Evolutionary conservation across 352 stramenopile species (phyloP), one percentile per base, ranked within the genome.

Genomic region (Phytopythium vexans): DNA sequence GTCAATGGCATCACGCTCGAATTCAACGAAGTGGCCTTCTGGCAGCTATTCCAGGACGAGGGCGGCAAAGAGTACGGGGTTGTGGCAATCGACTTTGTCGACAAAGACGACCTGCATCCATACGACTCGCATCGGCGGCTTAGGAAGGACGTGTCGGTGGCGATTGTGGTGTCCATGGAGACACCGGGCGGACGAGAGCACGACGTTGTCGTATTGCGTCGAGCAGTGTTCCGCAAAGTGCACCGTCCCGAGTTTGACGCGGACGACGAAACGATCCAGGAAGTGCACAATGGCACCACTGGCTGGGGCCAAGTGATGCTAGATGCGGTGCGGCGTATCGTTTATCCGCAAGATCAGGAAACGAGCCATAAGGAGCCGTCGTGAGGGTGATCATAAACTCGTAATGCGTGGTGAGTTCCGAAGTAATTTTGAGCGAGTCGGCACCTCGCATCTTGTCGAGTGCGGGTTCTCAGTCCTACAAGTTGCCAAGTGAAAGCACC

Each of bases 21-120:
- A 47, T 52, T 58, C 38, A 72, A 57, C 27, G 52, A 50, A 14
- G 52, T 65, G 10, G 47, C 60, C 2, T 65, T 72, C 35, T 60
- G 52, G 10, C 52, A 64, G 21, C 40, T 68, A 6, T 52, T 54
- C 41, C 21, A 33, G 16, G 33, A 51, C 8, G 41, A 42, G 3
- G 54, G 50, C 21, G 56, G 39, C 8, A 39, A 62, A 6, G 40
- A 52, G n/a, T 62, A 46, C 46, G 60, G 47, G 6, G 56, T 73
- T 12, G 32, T 73, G 31, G 50, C 49, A 11, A 51, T 62, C 14
- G 60, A 69, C 41, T 73, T 54, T 21, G 54, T 68, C 7, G 52
- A 64, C 40, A 32, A 51, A 21, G 57, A 64, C 41, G 57, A 64
- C 15, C 41, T 64, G 50, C 51, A 60, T 36, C 57, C 57, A 38